phyloP scores from a whole-genome alignment of 2,329 filamentous ascomycete species.

The Verticillium zaregamsianum region DNA sequence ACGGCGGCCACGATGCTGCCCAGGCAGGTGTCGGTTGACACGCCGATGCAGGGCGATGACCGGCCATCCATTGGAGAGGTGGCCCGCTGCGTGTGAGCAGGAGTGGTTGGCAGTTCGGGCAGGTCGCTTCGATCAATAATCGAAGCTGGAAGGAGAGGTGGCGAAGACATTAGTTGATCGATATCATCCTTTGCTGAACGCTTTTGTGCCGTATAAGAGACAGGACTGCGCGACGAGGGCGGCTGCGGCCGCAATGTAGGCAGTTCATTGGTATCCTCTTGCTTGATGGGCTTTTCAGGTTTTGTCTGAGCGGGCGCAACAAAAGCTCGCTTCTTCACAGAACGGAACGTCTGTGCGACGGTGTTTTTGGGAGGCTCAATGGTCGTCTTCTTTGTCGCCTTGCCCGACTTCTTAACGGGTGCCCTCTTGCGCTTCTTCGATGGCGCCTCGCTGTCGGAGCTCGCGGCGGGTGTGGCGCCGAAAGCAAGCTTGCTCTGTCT shows the following conservation, averaged over 20 bases:
- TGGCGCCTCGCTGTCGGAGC: conserved; percentile 14
- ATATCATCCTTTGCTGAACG: not conserved
- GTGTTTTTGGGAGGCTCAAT: conserved; percentile 30
- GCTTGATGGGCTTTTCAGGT: conserved; percentile 1
- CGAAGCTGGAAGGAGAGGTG: not conserved
- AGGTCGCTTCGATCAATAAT: not conserved
- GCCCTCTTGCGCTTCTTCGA: conserved; percentile 21
- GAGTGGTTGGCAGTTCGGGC: not conserved
- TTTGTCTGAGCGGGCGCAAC: conserved; percentile 9
- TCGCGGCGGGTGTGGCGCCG: conserved; percentile 7
- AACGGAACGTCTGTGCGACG: conserved; percentile 38
- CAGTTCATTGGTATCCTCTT: conserved; percentile 2
- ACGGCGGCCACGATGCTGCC: conserved; percentile 4
- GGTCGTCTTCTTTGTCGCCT: conserved; percentile 29
- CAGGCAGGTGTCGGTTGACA: not conserved
- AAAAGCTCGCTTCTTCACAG: conserved; percentile 32
- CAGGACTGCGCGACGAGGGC: conserved; percentile 12
- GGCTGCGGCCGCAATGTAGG: conserved; percentile 19
- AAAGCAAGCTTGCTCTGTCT: conserved; percentile 53
- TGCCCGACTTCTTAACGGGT: conserved; percentile 26
- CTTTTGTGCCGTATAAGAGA: not conserved
- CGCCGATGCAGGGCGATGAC: conserved; percentile 6
- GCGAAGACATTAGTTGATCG: not conserved
- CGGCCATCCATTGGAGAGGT: not conserved
- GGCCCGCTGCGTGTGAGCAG: not conserved